These are phyloP conservation scores for Petunia secreta DNA, from an alignment of 257 asterid species.

Conservation along the genomic window DNA sequence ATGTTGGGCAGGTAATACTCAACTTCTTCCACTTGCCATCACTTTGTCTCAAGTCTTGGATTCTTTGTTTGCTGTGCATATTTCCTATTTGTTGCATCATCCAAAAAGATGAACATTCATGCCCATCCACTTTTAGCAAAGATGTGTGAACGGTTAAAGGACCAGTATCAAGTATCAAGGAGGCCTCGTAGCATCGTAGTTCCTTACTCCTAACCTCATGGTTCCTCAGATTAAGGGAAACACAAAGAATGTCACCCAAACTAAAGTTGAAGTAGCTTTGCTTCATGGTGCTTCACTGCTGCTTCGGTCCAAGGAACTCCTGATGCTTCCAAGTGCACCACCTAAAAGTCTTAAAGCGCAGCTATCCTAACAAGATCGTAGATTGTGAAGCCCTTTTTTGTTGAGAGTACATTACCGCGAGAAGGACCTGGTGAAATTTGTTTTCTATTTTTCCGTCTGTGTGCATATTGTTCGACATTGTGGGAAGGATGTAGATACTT, in stretches of 20 bases:
- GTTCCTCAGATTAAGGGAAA: constrained; percentile 10
- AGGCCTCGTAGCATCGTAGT: neutral
- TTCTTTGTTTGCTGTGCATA: neutral
- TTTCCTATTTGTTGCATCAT: constrained; percentile 9
- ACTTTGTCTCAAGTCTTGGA: constrained; percentile 7
- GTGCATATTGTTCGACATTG: neutral
- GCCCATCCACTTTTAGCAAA: constrained; percentile 8
- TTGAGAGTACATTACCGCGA: neutral
- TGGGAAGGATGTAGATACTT: neutral
- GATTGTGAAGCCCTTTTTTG: neutral
- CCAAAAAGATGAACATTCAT: neutral
- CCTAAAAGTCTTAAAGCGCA: neutral
- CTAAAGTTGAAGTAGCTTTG: neutral
- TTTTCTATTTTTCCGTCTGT: constrained; percentile 10
- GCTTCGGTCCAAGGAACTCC: constrained; percentile 17
- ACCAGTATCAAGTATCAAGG: constrained; percentile 7
- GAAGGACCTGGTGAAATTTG: constrained; percentile 19
- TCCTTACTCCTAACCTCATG: constrained; percentile 1
- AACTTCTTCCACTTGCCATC: constrained; percentile 21
- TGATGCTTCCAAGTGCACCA: constrained; percentile 11
- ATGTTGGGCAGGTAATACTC: constrained; percentile 61
- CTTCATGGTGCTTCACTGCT: neutral
- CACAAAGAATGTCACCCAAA: neutral
- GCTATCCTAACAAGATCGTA: constrained; percentile 1
- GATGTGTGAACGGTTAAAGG: constrained; percentile 18